Conservation (phyloP, 2,329 filamentous ascomycete genomes). For the Sporothrix pallida region DNA sequence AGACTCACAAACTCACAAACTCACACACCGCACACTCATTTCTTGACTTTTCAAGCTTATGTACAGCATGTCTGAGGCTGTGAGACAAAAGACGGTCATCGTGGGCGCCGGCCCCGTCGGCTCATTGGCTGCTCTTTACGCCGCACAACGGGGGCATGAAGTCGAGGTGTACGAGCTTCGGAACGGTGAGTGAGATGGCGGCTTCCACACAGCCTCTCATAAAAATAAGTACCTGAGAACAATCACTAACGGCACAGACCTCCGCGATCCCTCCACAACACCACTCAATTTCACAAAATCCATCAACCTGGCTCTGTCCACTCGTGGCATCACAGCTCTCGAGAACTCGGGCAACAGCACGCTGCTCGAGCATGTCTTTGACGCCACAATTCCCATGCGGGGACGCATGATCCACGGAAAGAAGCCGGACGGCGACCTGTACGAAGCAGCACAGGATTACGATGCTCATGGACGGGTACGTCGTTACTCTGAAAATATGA, state of each 20-base stretch:
- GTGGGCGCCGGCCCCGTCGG: slow-evolving; percentile 95
- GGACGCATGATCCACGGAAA: slow-evolving; percentile 94
- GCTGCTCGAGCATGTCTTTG: slow-evolving; percentile 75
- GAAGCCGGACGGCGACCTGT: slow-evolving; percentile 67
- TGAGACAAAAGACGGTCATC: slow-evolving; percentile 75
- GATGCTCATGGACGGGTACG: slow-evolving; percentile 84
- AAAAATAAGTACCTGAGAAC: neutral
- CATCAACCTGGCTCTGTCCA: slow-evolving; percentile 95
- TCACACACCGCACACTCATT: neutral
- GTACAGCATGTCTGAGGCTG: slow-evolving; percentile 28
- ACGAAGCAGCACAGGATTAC: slow-evolving; percentile 83
- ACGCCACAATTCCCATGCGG: slow-evolving; percentile 86
- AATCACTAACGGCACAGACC: slow-evolving; percentile 62
- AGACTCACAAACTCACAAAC: neutral
- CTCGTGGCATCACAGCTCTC: slow-evolving; percentile 90
- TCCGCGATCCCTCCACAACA: slow-evolving; percentile 79
- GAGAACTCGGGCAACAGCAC: slow-evolving; percentile 68
- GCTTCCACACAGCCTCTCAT: too few relatives aligned
- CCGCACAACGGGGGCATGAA: slow-evolving; percentile 82
- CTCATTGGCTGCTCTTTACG: slow-evolving; percentile 88
- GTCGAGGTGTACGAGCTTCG: slow-evolving; percentile 95
- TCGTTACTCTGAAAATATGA: neutral
- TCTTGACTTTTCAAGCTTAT: neutral
- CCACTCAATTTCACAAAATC: slow-evolving; percentile 96
- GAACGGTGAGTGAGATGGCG: slow-evolving; percentile 64